Conservation (phyloP, 2,329 filamentous ascomycete genomes). For the Dothideomycetes sp. region DNA sequence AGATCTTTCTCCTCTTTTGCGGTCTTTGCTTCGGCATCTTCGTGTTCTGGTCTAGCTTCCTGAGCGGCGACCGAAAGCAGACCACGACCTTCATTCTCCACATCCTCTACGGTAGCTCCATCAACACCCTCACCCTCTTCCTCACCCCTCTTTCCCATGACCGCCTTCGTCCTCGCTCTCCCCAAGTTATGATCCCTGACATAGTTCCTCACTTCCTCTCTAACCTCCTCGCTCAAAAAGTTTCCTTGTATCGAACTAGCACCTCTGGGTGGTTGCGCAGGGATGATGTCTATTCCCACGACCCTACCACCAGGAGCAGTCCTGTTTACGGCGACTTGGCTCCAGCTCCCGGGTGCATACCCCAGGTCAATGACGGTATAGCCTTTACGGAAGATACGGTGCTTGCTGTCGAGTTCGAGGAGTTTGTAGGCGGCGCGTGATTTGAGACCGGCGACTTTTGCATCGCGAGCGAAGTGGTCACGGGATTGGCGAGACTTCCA, state of each 20-base stretch:
- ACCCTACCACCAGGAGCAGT: conserved; percentile 71
- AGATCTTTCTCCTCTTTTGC: conserved; percentile 23
- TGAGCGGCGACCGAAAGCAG: conserved; percentile 59
- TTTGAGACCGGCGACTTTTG: conserved; percentile 71
- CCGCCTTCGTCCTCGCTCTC: conserved; percentile 34
- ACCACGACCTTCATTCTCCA: conserved; percentile 40
- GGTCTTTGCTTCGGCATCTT: conserved; percentile 25
- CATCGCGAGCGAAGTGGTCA: conserved; percentile 65
- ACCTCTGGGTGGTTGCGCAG: conserved; percentile 79
- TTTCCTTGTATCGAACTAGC: conserved; percentile 95
- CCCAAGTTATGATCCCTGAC: conserved; percentile 56
- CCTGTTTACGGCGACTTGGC: conserved; percentile 69
- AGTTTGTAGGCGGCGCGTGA: conserved; percentile 92
- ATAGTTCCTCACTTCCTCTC: conserved; percentile 66
- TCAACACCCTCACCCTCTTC: conserved; percentile 26
- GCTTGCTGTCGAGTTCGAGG: conserved; percentile 76
- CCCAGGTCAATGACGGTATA: conserved; percentile 87
- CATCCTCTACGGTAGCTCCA: conserved; percentile 29
- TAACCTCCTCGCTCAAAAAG: conserved; percentile 69
- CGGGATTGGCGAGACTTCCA: conserved; percentile 74
- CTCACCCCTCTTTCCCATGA: conserved; percentile 17
- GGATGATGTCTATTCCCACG: conserved; percentile 88
- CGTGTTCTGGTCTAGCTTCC: conserved; percentile 15
- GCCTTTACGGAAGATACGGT: conserved; percentile 66
- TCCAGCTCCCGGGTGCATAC: conserved; percentile 62